A percentile compares a stretch with the other conserved stretches of the same genome.
Conservation (phyloP, 2,329 filamentous ascomycete species). For the Thermomyces lanuginosus region DNA sequence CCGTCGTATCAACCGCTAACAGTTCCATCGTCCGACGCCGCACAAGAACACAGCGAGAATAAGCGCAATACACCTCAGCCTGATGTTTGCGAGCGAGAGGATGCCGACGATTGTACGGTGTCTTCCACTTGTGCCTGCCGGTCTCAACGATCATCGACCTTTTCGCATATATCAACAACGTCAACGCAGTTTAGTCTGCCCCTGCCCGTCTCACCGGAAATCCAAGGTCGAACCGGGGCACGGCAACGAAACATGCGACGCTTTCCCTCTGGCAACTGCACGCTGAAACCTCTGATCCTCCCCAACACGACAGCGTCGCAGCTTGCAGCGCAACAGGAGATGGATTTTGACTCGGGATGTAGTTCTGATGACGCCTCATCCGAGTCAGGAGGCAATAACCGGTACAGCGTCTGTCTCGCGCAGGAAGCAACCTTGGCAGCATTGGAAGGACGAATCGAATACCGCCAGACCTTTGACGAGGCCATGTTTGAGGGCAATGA, state of each 20-base stretch:
- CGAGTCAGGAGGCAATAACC: not conserved
- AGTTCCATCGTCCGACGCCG: constrained; percentile 1
- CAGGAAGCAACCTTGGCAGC: constrained; percentile 20
- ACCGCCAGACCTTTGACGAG: constrained; percentile 13
- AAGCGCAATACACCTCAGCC: constrained; percentile 1
- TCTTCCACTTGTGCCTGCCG: constrained; percentile 6
- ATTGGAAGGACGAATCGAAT: constrained; percentile 14
- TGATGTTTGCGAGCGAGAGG: not conserved
- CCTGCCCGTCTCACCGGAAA: constrained; percentile 11
- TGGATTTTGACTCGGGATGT: constrained; percentile 4
- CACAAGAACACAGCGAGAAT: not conserved
- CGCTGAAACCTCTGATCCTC: constrained; percentile 20
- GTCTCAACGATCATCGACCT: constrained; percentile 13
- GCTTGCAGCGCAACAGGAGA: constrained; percentile 3
- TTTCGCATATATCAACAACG: constrained; percentile 11
- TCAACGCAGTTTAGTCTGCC: constrained; percentile 11
- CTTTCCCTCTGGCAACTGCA: constrained; percentile 19
- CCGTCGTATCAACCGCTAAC: constrained; percentile 1
- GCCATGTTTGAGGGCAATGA: constrained; percentile 7
- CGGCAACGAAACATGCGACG: constrained; percentile 16
- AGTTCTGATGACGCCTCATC: too few species aligned
- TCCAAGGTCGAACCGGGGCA: constrained; percentile 9
- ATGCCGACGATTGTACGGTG: constrained; percentile 4
- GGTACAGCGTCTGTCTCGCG: constrained; percentile 7
- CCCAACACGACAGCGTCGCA: constrained; percentile 8